phyloP scores from a whole-genome alignment of 371 early-diverging fungal genomes.

The Dentiscutata heterogama region DNA sequence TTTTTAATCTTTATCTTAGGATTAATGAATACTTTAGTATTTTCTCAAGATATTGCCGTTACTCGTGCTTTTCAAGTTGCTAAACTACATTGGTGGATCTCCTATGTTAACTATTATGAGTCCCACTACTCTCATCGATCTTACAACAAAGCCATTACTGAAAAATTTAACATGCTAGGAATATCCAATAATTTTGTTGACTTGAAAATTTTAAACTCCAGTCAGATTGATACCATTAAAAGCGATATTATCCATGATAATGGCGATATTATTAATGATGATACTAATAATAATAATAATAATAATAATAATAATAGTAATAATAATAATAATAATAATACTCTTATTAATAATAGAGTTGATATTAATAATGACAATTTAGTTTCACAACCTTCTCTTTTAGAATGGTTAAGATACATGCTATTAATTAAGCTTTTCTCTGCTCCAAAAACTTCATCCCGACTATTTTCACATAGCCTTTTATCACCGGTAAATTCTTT shows the following conservation, averaged over 20 bases:
- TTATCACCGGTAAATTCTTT: too few species aligned
- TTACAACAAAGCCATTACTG: slow-evolving; percentile 20
- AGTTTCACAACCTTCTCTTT: too few species aligned
- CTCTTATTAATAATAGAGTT: too few species aligned
- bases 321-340: neutral
- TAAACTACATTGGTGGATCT: slow-evolving; percentile 6
- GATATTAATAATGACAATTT: too few species aligned
- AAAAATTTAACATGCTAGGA: neutral
- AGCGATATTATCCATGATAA: neutral
- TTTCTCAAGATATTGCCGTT: slow-evolving; percentile 35
- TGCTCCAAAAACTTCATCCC: too few species aligned
- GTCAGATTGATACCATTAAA: neutral
- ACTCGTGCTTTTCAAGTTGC: neutral
- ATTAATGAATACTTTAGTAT: slow-evolving; percentile 18
- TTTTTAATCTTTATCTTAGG: neutral
- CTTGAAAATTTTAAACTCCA: neutral
- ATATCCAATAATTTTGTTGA: neutral
- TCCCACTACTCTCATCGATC: slow-evolving; percentile 6
- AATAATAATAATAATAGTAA: neutral
- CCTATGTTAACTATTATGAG: slow-evolving; percentile 30
- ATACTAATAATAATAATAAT: neutral
- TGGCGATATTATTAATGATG: neutral
- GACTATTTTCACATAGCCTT: too few species aligned
- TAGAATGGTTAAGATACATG: too few species aligned
- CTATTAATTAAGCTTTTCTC: too few species aligned